A percentile compares a stretch with the other conserved stretches of the same genome.
phyloP scores from a whole-genome alignment of 768 basidiomycete species.

The Agrocybe chaxingu region DNA sequence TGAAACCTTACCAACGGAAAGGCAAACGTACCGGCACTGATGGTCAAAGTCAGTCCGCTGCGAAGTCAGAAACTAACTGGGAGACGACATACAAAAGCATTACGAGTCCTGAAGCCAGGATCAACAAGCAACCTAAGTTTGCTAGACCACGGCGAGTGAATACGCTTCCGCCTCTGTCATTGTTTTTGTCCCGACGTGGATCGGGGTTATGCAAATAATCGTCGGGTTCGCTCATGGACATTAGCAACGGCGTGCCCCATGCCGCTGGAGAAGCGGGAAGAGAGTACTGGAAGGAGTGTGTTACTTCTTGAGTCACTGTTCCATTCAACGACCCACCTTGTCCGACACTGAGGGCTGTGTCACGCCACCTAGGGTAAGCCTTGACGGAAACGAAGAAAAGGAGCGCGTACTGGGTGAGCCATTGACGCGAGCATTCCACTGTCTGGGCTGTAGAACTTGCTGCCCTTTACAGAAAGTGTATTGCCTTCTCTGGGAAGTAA shows the following conservation, averaged over 20 bases:
- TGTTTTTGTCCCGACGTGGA: conserved; percentile 48
- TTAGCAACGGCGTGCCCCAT: conserved; percentile 44
- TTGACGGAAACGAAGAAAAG: neutral
- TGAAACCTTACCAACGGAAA: no score
- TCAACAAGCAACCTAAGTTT: conserved; percentile 61
- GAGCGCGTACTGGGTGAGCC: conserved; percentile 13
- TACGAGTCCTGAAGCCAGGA: conserved; percentile 45
- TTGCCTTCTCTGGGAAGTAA: no score
- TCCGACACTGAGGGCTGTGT: conserved; percentile 26
- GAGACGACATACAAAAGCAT: conserved; percentile 49
- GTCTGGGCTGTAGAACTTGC: no score
- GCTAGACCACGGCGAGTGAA: conserved; percentile 59
- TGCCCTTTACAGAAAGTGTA: no score
- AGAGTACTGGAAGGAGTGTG: conserved; percentile 25
- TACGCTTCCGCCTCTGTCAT: conserved; percentile 53
- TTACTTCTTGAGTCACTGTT: neutral
- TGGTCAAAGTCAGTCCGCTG: no score
- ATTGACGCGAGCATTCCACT: neutral
- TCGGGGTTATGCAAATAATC: conserved; percentile 65
- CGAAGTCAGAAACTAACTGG: conserved; percentile 23
- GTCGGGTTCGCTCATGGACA: conserved; percentile 50
- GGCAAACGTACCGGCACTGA: neutral
- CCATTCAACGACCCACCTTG: conserved; percentile 19
- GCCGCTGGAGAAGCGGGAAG: conserved; percentile 42
- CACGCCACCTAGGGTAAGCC: neutral